A percentile compares a stretch with the other conserved stretches of the same genome.
phyloP scores from a whole-genome alignment of 495 filamentous ascomycete species.

The Friedmanniomyces simplex region DNA sequence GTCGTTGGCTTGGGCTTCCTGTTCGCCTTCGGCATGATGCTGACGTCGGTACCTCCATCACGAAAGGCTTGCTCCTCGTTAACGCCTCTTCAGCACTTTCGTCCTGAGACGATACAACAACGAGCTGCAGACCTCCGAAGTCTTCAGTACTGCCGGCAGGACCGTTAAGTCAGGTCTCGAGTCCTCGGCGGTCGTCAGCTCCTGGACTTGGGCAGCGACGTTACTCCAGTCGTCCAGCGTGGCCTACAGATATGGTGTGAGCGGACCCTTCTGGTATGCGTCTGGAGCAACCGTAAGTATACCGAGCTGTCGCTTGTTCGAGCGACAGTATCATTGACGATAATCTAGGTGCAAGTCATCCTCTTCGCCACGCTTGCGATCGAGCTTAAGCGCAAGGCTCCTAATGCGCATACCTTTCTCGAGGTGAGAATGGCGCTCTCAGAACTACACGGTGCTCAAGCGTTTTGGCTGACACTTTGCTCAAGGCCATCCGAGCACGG shows the following conservation, averaged over 20 bases:
- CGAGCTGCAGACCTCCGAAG: conserved; percentile 92
- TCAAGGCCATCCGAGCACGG: conserved; percentile 45
- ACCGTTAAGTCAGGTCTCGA: conserved; percentile 93
- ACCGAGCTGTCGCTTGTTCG: neutral
- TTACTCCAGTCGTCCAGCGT: conserved; percentile 76
- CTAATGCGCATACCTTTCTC: conserved; percentile 44
- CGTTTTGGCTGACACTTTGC: neutral
- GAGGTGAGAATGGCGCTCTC: neutral
- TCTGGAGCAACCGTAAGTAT: conserved; percentile 44
- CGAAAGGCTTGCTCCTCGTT: conserved; percentile 27
- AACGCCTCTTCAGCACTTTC: conserved; percentile 24
- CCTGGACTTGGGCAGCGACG: conserved; percentile 90
- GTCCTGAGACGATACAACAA: conserved; percentile 58
- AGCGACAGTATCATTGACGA: neutral
- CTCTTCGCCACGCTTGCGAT: conserved; percentile 91
- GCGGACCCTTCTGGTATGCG: conserved; percentile 87
- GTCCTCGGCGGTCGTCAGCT: conserved; percentile 88
- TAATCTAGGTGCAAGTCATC: conserved; percentile 52
- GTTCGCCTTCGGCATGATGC: conserved; percentile 24
- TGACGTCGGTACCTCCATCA: neutral
- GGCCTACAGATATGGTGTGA: conserved; percentile 86
- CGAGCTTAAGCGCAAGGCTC: conserved; percentile 69
- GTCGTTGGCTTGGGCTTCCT: conserved; percentile 30
- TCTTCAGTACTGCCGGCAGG: conserved; percentile 90
- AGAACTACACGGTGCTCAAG: neutral